Base-by-base conservation (phyloP, 805 yeast genomes). In the Danielia oregonensis region DNA sequence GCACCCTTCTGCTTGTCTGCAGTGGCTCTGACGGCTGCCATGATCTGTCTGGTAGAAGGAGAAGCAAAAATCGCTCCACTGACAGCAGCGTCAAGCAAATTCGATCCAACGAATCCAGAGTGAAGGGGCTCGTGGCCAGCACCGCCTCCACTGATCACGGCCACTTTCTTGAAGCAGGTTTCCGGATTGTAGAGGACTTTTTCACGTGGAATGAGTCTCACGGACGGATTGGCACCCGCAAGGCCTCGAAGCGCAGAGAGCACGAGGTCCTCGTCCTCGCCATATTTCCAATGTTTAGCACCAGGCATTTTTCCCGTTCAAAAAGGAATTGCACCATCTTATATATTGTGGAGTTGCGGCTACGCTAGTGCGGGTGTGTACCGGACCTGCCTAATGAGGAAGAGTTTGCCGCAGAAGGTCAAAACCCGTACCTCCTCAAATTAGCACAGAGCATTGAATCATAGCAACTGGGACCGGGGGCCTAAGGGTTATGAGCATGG, bases 91-190 rank as follows among this genome's bases (percentile, higher is more conserved):
- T 85, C 86, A 26, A 89, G 59, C 47, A 83, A 63, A 32, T 94
- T 94, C 10, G 77, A 70, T 9, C 97, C 97, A 15, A 89, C 88
- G 56, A 79, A 89, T 0, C 96, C 97, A 6, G 86, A 89, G 52
- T 91, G 97, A 4, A 88, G 70, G 17, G 97, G 97, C 60, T 89
- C 97, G 54, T 89, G 97, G 30, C 97, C 97, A 10, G 89, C 79
- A 17, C 97, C 97, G 36, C 97, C 97, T 40, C 97, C 96, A 22
- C 95, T 79, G 17, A 89, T 63, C 32, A 89, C 52, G 5, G 86
- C 74, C 28, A 88, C 83, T 50, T 85, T 82, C 17, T 68, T 61
- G n/a, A 46, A 29, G 29, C 56, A 51, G n/a, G 65, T 52, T 35
- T 61, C 42, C 13, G 70, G 64, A 39, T 67, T 63, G 55, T 61